Base-by-base conservation (phyloP, 176 grass and related monocot species). In the Oryza punctata region DNA sequence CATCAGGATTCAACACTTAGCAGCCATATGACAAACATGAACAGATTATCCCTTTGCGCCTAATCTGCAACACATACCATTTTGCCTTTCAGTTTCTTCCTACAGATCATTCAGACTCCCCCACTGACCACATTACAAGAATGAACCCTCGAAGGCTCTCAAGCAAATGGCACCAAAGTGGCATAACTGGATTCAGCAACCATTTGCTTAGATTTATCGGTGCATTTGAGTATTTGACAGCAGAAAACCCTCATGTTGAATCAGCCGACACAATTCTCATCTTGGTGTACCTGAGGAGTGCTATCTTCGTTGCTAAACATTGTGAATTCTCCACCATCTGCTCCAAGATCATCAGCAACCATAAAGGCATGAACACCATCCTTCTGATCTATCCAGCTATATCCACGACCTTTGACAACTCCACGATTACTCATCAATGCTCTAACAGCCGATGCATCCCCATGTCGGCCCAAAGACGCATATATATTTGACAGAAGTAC, bases 401-500 rank as follows among this genome's bases (percentile, higher is more conserved):
- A 90, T 8, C 90, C 94, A 44, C 86, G 86, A 63, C 83, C 84
- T 87, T 97, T 97, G 35, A 86, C 81, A 63, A 97, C 85, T 29
- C 94, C 86, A 80, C 90, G 86, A 30, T 75, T 75, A 82, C 66
- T 92, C 94, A 92, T 94, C 65, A 94, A 83, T 88, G 43, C 81
- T 71, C 94, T 92, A 60, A 97, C 71, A 46, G 69, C 83, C 33
- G 78, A 88, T 82, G 92, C 92, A 82, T 97, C 94, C 47, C 81
- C 57, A 78, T 91, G 91, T 67, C 77, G 82, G 44, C 92, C 94
- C 81, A 92, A 76, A 44, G 87, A 77, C 35, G 92, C 88, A 88
- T 97, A 97, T 87, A 97, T 97, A 79, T 97, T 97, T 67, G 94
- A 91, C 85, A 97, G 86, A 85, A 97, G 92, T 27, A 94, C 88